Percentiles rank a stretch among this genome's conserved stretches.
Evolutionary conservation across 1,284 basidiomycete genomes (phyloP).

Genomic region (Volvariella surrecta): DNA sequence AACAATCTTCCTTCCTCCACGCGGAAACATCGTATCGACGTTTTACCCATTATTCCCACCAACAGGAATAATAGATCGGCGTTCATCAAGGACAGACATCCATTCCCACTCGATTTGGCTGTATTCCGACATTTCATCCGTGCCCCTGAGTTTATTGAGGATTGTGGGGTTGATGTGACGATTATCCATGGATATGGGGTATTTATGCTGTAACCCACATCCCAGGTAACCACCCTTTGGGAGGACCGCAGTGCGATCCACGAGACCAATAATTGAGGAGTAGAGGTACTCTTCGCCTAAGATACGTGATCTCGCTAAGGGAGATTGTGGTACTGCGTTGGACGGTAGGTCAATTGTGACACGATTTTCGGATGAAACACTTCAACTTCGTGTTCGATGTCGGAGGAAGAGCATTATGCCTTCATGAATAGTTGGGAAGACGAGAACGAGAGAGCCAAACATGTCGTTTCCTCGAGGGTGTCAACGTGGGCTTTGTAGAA

Average conservation of each 20-base stretch:
- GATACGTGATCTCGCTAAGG: neutral
- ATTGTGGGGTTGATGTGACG: neutral
- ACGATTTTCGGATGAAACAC: conserved; percentile 28
- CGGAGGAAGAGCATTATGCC: conserved; percentile 28
- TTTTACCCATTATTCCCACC: too few species aligned
- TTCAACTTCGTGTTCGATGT: conserved; percentile 32
- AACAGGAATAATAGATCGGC: too few species aligned
- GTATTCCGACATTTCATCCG: conserved; percentile 14
- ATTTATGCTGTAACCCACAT: conserved; percentile 23
- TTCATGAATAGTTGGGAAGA: conserved; percentile 29
- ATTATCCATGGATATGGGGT: conserved; percentile 13
- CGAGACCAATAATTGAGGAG: conserved; percentile 7
- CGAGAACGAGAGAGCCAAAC: conserved; percentile 27
- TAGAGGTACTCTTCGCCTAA: neutral
- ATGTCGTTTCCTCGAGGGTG: conserved; percentile 20
- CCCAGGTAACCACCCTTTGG: conserved; percentile 23
- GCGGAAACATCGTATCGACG: conserved; percentile 9
- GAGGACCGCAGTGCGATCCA: conserved; percentile 16
- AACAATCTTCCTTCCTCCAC: conserved; percentile 1
- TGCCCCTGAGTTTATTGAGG: conserved; percentile 17
- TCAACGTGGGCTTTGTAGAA: conserved; percentile 23
- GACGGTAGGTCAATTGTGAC: conserved; percentile 33
- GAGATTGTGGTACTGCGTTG: conserved; percentile 12
- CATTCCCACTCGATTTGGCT: too few species aligned
- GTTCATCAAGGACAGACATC: too few species aligned